These are phyloP conservation scores for Sclerotinia trifoliorum DNA, from an alignment of 2,329 filamentous ascomycete genomes.

Conservation along the genomic window DNA sequence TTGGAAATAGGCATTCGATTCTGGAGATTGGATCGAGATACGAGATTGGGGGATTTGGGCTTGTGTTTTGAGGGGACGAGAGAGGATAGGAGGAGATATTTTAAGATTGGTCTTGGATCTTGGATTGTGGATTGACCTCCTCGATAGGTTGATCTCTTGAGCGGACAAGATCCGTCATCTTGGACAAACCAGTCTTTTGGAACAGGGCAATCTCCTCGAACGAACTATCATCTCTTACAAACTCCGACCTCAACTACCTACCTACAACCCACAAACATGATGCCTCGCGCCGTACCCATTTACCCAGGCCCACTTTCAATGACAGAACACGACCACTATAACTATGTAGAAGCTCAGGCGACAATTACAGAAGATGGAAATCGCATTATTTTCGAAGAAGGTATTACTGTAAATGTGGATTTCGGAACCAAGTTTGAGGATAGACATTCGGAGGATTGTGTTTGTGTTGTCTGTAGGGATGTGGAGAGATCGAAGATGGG, in stretches of 20 bases:
- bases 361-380: background rate
- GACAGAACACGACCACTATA: background rate
- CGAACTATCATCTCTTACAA: background rate
- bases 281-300: background rate
- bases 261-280: background rate
- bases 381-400: background rate
- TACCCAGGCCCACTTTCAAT: background rate
- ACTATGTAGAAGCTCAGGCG: background rate
- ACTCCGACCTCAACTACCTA: background rate
- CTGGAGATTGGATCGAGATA: background rate
- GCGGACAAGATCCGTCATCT: no score
- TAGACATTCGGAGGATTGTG: background rate
- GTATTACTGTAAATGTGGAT: constrained; percentile 13
- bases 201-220: no score
- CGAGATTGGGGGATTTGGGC: background rate
- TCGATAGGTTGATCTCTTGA: no score
- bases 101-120: background rate
- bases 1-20: background rate
- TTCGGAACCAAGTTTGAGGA: background rate
- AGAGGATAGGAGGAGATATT: background rate
- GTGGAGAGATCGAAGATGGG: background rate
- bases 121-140: no score
- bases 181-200: no score
- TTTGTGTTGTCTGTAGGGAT: constrained; percentile 2
- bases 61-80: background rate